A percentile compares a stretch with the other conserved stretches of the same genome.
phyloP scores from a whole-genome alignment of 306 rosid genomes.

The Castanea crenata region DNA sequence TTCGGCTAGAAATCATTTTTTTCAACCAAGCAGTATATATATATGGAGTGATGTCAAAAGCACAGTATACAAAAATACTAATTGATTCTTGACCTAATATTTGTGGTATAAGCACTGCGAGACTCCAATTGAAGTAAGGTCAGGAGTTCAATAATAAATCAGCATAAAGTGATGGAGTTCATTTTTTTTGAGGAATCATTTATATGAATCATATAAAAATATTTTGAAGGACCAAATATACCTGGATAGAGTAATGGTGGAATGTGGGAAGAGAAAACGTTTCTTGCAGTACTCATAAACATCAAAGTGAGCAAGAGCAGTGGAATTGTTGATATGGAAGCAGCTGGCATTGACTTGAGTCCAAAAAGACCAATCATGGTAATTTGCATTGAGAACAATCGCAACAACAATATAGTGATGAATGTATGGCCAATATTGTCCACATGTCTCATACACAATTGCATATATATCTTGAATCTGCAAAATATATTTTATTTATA shows the following conservation, averaged over 20 bases:
- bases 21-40: no score
- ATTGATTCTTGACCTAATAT: neutral
- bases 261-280: conserved; percentile 90
- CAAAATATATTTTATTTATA: conserved; percentile 11
- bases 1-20: neutral
- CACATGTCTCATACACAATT: conserved; percentile 73
- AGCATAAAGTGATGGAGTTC: neutral
- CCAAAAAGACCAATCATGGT: conserved; percentile 94
- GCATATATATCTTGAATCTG: conserved; percentile 87
- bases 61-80: neutral
- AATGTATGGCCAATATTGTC: conserved; percentile 86
- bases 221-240: conserved; percentile 14
- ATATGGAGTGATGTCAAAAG: neutral
- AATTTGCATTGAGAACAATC: conserved; percentile 79
- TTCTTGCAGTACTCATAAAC: conserved; percentile 87
- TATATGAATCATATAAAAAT: neutral
- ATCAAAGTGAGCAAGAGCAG: conserved; percentile 60
- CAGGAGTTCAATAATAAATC: neutral
- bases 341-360: conserved; percentile 79
- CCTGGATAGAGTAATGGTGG: conserved; percentile 59
- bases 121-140: neutral
- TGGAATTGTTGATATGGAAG: conserved; percentile 76
- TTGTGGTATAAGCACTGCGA: neutral
- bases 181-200: neutral
- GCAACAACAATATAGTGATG: conserved; percentile 75